Evolutionary conservation across 2,329 filamentous ascomycete species (phyloP), one percentile per base, ranked within the genome.

Genomic region (Pseudogymnoascus sp.): DNA sequence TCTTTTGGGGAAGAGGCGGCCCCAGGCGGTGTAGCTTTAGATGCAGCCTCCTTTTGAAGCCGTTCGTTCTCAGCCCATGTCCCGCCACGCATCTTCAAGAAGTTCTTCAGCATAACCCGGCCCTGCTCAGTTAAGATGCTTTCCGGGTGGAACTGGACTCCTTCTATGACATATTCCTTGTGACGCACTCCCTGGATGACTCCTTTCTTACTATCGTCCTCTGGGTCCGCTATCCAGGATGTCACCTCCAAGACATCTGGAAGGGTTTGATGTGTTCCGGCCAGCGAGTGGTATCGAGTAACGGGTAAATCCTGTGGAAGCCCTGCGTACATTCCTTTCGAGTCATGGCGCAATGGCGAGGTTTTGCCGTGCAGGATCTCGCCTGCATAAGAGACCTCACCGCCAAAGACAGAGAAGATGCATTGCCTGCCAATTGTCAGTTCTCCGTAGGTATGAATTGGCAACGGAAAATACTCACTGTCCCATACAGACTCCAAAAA

Each of bases 281-380:
- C 94, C 41, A 99, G 84, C 3, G 95, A 99, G 76, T 99, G 94
- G 72, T 99, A 99, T 66, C 94, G 83, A 14, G 94, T 99, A 19
- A 99, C 92, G 0, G 90, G 90, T 19, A 99, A 81, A 35, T 86
- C 84, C 71, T 95, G 88, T 3, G 87, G 78, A 63, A 99, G 80
- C n/a, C 86, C 86, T 45, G 85, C 83, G 73, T 97, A 99, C 6
- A 96, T 88, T n/a, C 94, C 95, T 74, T 92, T 95, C 60, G 82
- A 83, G 73, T 99, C 94, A 75, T 99, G 94, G 41, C 85, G 84
- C 71, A 99, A 80, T 60, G 89, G 88, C 2, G 93, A 97, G 6
- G 94, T 99, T 79, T 99, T 99, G 69, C 94, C 94, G 72, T 99
- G 94, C 62, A 99, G 80, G 71, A 97, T 97, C 77, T 99, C 94